phyloP scores from a whole-genome alignment of 2,329 filamentous ascomycete genomes.

The Cladobotryum protrusum region DNA sequence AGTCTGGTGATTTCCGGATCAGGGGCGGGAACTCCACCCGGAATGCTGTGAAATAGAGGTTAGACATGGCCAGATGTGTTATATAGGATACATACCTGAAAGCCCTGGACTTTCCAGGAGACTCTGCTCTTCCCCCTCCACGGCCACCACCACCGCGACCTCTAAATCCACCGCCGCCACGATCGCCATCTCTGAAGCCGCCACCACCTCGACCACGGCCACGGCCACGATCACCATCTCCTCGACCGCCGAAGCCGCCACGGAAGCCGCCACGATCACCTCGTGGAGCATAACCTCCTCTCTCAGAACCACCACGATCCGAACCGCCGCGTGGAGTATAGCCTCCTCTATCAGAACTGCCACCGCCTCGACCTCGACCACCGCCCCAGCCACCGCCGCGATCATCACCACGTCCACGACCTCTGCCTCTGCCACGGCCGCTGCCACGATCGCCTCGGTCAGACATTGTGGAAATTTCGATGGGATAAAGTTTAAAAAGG shows the following conservation, averaged over 20 bases:
- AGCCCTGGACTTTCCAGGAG: conserved; percentile 16
- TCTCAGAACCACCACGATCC: conserved; percentile 12
- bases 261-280: conserved; percentile 11
- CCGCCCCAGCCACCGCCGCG: background rate
- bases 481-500: background rate
- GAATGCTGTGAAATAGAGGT: conserved; percentile 17
- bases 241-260: conserved; percentile 16
- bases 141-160: conserved; percentile 15
- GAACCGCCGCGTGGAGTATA: background rate
- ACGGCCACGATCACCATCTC: conserved; percentile 13
- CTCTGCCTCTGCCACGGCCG: conserved; percentile 7
- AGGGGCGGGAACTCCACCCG: conserved; percentile 14
- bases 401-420: conserved; percentile 10
- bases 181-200: conserved; percentile 15
- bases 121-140: conserved; percentile 19
- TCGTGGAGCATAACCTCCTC: background rate
- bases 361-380: background rate
- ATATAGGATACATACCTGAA: conserved; percentile 13
- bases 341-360: background rate
- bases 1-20: conserved; percentile 28
- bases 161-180: conserved; percentile 15
- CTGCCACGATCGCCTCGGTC: too few relatives aligned
- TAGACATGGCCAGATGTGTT: background rate
- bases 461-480: too few relatives aligned
- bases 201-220: conserved; percentile 17